Evolutionary conservation across 257 asterid species (phyloP), one percentile per base, ranked within the genome.

Genomic region (Dorcoceras hygrometricum): DNA sequence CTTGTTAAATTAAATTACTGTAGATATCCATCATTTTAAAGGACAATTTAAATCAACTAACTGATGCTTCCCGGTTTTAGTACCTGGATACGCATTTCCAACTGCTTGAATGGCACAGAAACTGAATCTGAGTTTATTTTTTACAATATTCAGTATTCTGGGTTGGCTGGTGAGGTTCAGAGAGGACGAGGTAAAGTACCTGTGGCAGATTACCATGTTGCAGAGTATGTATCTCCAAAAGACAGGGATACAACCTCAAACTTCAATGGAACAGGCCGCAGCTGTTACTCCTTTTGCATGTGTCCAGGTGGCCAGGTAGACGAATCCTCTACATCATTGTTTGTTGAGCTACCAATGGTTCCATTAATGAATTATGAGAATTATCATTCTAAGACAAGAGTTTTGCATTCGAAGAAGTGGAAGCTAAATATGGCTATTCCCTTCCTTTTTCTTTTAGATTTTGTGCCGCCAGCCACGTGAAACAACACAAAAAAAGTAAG

Each of bases 231-330:
- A 57, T 71, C 78, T 68, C 19, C 36, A 54, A 67, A 76, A 56
- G 73, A 71, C 50, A 68, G 50, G 69, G 66, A 66, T 46, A 55
- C 63, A 69, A 34, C 78, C 48, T 70, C 81, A 20, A 68, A 62
- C 74, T 68, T 63, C 69, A 84, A 74, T 58, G 80, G 78, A 67
- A 67, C 61, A 34, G 71, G 59, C 65, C 92, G 87, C 32, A 84
- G 90, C 65, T 90, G 97, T 80, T 93, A 93, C 83, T 93, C 99
- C 61, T 93, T 93, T 76, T 93, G 99, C 87, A 93, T 93, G 99
- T 93, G 99, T 77, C 99, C 99, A 43, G 99, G 99, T 28, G 99
- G 99, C 66, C 97, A 93, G 97, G 99, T 88, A 82, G 19, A 36
- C 2, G 48, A 43, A 14, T 14, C 51, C 19, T 43, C 19, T 43